Base-by-base conservation (phyloP, 352 stramenopile genomes). In the Globisporangium recalcitrans region DNA sequence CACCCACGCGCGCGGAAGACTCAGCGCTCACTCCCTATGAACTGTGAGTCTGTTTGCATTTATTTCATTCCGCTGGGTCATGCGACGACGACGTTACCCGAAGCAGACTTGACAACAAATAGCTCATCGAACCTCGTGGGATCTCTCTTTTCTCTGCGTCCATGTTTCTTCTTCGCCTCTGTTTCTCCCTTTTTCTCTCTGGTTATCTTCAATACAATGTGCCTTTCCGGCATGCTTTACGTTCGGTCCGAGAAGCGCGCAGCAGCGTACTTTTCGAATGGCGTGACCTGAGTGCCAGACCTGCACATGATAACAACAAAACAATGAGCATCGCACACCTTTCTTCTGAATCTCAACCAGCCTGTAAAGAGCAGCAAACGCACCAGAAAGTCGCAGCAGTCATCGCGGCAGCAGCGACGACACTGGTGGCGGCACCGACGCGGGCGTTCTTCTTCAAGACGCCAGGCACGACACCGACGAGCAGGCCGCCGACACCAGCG, bases 381-480 rank as follows among this genome's bases (percentile, higher is more conserved):
- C 67, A 93, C 84, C 84, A 93, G 78, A 68, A 93, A n/a, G 78
- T 73, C 0, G 74, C 62, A 26, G 80, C 80, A 9, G 69, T 65
- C 77, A 90, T 88, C 26, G 65, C 72, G 8, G 53, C 62, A 46
- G 66, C 80, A 47, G 72, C 63, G 42, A 72, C 67, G 59, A 90
- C 49, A 54, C 82, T 76, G 7, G 82, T 70, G 19, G 59, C 79
- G n/a, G 66, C 71, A 51, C 66, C 80, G 24, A 91, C 64, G 49
- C 84, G 84, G 46, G 83, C 76, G 73, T 86, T 95, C 72, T 88
- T 81, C 70, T 83, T 85, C 53, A 91, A 58, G 13, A 95, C 78
- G 22, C 73, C 86, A 0, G 85, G 81, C 58, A 95, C 77, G 44
- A 87, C 44, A 56, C 86, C 86, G 22, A 84, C 82, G 13, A 85